A percentile compares a stretch with the other conserved stretches of the same genome.
phyloP scores from a whole-genome alignment of 805 yeast species.

The Hemisphaericaspora nanyangensis region DNA sequence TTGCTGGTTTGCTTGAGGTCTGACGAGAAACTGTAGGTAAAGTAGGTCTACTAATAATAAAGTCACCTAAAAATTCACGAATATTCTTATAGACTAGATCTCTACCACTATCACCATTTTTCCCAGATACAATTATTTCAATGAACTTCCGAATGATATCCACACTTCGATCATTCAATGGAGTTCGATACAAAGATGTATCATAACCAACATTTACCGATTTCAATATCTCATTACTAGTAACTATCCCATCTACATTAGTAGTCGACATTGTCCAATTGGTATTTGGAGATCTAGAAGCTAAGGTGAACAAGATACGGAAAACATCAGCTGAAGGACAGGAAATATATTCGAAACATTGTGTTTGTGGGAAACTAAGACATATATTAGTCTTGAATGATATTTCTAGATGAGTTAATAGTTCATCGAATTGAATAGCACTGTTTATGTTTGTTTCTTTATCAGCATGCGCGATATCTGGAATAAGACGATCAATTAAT shows the following conservation, averaged over 20 bases:
- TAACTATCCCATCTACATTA: constrained; percentile 16
- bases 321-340: constrained; percentile 24
- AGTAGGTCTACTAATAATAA: not conserved
- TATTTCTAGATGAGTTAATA: constrained; percentile 23
- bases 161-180: constrained; percentile 18
- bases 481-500: constrained; percentile 5
- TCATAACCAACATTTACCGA: constrained; percentile 18
- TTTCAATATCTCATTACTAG: constrained; percentile 18
- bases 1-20: not conserved
- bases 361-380: not conserved
- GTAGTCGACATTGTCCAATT: constrained; percentile 21
- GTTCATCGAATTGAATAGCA: constrained; percentile 23
- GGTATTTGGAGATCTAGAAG: constrained; percentile 22
- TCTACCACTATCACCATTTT: not conserved
- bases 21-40: not conserved
- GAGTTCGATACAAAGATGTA: constrained; percentile 13
- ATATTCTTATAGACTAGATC: constrained; percentile 1
- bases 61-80: not conserved
- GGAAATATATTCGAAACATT: constrained; percentile 1
- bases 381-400: constrained; percentile 6
- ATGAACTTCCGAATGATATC: not conserved
- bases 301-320: constrained; percentile 29
- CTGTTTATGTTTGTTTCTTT: constrained; percentile 21
- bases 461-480: constrained; percentile 5
- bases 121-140: not conserved